These are phyloP conservation scores for Plantago lanceolata DNA, from an alignment of 305 asterid genomes.

Conservation along the genomic window DNA sequence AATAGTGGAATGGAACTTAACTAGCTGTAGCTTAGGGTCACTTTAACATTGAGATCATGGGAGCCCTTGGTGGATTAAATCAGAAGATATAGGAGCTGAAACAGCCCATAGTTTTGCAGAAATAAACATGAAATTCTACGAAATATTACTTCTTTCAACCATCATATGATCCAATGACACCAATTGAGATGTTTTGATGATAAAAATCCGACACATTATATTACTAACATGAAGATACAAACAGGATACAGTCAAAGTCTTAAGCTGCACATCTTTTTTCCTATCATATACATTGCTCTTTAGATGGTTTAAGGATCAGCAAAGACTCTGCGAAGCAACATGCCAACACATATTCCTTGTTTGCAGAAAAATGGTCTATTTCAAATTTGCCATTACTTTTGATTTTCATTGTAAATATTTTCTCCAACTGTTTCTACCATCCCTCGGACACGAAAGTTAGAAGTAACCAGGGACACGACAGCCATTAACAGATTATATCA, in stretches of 20 bases:
- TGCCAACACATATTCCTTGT: background rate
- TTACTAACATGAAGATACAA: background rate
- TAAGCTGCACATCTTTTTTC: constrained; percentile 3
- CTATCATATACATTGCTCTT: background rate
- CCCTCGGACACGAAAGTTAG: background rate
- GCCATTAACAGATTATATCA: background rate
- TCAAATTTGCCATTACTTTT: background rate
- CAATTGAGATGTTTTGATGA: background rate
- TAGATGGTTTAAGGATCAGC: background rate
- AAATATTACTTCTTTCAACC: background rate
- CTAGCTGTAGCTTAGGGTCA: background rate
- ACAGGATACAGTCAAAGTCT: background rate
- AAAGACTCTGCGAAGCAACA: background rate
- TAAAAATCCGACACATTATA: background rate
- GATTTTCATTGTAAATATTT: background rate
- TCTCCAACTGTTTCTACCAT: background rate
- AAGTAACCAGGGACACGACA: no score
- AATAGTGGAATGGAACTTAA: background rate
- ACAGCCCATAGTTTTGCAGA: background rate
- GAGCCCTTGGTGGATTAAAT: background rate
- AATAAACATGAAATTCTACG: background rate
- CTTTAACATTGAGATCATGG: background rate
- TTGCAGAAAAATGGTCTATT: background rate
- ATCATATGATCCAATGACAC: background rate
- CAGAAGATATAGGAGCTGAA: background rate